Evolutionary conservation across 257 asterid genomes (phyloP).

Genomic region (Fraxinus cuspidata): DNA sequence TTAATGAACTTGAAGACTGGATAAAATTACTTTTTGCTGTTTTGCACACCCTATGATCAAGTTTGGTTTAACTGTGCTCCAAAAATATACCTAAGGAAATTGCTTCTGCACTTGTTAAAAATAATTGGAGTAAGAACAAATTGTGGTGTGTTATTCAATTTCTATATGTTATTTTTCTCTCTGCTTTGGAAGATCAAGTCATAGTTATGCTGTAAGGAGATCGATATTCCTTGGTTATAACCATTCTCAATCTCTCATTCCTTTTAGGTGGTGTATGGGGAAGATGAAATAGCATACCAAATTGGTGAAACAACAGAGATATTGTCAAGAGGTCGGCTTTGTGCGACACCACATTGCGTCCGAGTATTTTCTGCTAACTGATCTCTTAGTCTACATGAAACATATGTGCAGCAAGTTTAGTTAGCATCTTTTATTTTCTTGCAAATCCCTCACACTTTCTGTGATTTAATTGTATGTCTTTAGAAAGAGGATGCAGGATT

Average conservation of each 20-base stretch:
- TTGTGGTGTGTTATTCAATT: neutral
- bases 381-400: neutral
- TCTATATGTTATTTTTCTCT: slow-evolving; percentile 2
- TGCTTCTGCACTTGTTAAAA: neutral
- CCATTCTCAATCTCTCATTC: slow-evolving; percentile 23
- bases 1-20: neutral
- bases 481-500: neutral
- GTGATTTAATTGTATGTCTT: neutral
- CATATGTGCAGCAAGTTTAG: slow-evolving; percentile 10
- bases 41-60: neutral
- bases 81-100: neutral
- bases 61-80: neutral
- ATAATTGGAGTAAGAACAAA: neutral
- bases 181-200: neutral
- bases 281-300: slow-evolving; percentile 87
- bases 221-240: neutral
- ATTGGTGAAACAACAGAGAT: slow-evolving; percentile 94
- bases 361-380: slow-evolving; percentile 47
- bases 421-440: neutral
- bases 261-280: slow-evolving; percentile 79
- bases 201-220: neutral
- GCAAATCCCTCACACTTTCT: neutral
- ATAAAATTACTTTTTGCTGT: neutral
- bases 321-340: slow-evolving; percentile 79
- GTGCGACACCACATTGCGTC: slow-evolving; percentile 97